Evolutionary conservation across 2,329 filamentous ascomycete species (phyloP), one percentile per base, ranked within the genome.

Genomic region (Xylariaceae sp.): DNA sequence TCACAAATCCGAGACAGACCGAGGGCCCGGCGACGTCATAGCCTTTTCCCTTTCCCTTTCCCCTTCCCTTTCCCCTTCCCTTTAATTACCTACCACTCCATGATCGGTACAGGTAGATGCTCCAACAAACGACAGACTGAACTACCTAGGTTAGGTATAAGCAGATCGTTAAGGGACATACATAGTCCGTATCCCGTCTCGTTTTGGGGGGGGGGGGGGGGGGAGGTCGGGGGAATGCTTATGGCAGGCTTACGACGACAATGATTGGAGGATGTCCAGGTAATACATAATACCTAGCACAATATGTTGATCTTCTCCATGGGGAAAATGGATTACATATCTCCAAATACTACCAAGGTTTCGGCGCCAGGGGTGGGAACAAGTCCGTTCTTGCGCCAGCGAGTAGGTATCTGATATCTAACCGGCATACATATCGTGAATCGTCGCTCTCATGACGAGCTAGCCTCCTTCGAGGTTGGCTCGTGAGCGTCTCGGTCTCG

Each of bases 351-450:
- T 19, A 19, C 19, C 19, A 46, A 53, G 32, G 43, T 45, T 31
- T 42, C 35, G 30, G 44, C 37, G 46, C 53, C 51, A 49, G 54
- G n/a, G 35, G 19, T 19, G 19, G 40, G 48, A 29, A 48, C 26
- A 42, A 30, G 50, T 29, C 27, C 19, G 19, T 19, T 19, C 19
- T 32, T 50, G 41, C 31, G 47, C 35, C 44, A 40, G 51, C 42
- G 55, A 60, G 44, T 53, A 19, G 19, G 19, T 19, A 19, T 19
- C 19, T 19, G 19, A 19, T 2, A 19, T 19, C 19, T 19, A 59
- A 61, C 61, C 61, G 59, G 62, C 55, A 62, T 58, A 59, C 59
- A 60, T 58, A 59, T 58, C 61, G 64, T 39, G 57, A 59, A 62
- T 56, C 58, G 61, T 59, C 48, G 64, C 19, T 64, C 52, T 57